phyloP scores from a whole-genome alignment of 257 asterid genomes.

The Capsicum rhomboideum region DNA sequence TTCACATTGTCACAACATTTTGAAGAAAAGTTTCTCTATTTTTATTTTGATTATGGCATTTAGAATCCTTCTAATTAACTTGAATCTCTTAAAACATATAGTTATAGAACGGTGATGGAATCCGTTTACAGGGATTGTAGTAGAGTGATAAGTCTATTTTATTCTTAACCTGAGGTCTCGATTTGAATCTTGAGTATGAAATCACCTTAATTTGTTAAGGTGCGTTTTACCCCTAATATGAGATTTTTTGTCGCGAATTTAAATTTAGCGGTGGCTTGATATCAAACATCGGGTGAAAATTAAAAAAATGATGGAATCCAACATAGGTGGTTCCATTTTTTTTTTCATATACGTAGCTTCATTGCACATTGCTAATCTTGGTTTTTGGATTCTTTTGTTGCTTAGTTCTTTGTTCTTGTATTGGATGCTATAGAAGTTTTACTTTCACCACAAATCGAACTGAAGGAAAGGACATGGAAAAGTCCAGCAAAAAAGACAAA shows the following conservation, averaged over 20 bases:
- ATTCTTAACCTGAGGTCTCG: neutral
- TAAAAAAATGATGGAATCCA: neutral
- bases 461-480: neutral
- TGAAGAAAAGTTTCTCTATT: neutral
- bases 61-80: neutral
- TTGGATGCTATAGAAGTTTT: neutral
- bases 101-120: neutral
- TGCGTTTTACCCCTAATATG: accelerated
- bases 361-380: neutral
- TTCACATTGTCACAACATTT: neutral
- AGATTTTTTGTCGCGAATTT: neutral
- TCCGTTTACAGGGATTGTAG: neutral
- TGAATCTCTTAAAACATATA: neutral
- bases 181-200: accelerated
- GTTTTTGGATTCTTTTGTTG: neutral
- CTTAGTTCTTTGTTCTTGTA: neutral
- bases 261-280: too few relatives aligned
- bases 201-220: neutral
- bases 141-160: neutral
- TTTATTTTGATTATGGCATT: too few relatives aligned
- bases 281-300: neutral
- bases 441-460: neutral
- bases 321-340: neutral
- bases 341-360: neutral
- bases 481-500: neutral